Conservation (phyloP, 2,329 filamentous ascomycete genomes). For the Penicillium sp. region DNA sequence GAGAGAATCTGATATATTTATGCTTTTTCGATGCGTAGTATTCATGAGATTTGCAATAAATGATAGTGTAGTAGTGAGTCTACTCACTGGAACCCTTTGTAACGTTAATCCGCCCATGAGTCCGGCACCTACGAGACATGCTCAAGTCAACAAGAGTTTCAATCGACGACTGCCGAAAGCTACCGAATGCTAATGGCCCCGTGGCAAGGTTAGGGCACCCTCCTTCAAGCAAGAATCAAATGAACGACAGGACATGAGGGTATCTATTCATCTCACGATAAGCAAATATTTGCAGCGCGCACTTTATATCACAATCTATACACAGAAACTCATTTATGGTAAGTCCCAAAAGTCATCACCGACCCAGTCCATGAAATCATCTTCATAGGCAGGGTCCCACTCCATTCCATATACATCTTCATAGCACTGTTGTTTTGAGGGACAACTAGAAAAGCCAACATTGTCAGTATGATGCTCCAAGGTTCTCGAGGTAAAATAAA, state of each 20-base stretch:
- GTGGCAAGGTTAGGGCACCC: neutral
- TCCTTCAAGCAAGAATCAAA: neutral
- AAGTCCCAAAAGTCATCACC: slow-evolving; percentile 3
- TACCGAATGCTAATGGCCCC: too few relatives aligned
- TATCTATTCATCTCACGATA: slow-evolving; percentile 15
- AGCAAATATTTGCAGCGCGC: neutral
- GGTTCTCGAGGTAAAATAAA: neutral
- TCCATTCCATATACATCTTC: slow-evolving; percentile 30
- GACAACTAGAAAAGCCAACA: slow-evolving; percentile 24
- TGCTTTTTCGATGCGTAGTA: neutral
- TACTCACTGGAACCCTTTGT: too few relatives aligned
- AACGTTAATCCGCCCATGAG: neutral
- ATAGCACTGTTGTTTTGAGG: slow-evolving; percentile 29
- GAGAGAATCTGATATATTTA: neutral
- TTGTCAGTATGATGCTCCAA: slow-evolving; percentile 6
- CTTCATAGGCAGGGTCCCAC: slow-evolving; percentile 9
- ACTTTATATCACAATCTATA: neutral
- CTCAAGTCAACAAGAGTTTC: neutral
- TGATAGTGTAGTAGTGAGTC: too few relatives aligned
- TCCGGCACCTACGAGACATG: neutral
- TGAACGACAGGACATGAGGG: slow-evolving; percentile 4
- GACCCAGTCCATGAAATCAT: neutral
- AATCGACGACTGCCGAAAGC: too few relatives aligned
- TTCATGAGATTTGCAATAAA: neutral
- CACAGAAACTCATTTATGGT: slow-evolving; percentile 1